Conservation (phyloP, 1,284 basidiomycete genomes). For the Prillingera fragicola region DNA sequence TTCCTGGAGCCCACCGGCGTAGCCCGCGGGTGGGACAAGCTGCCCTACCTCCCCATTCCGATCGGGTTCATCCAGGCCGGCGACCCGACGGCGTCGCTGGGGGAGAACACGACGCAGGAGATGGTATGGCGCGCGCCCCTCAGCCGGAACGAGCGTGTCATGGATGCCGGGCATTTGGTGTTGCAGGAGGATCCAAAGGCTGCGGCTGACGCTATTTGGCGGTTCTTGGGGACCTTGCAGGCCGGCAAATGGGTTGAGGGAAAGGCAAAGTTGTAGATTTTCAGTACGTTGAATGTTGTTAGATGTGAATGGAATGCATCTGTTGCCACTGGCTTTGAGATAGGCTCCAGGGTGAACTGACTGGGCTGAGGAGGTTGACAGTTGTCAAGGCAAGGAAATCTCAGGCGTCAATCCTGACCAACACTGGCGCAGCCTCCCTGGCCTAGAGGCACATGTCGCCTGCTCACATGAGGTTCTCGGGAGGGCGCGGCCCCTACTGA, state of each 20-base stretch:
- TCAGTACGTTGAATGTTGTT: too few species aligned
- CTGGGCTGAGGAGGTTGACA: too few species aligned
- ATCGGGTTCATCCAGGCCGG: constrained; percentile 36
- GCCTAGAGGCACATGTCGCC: too few species aligned
- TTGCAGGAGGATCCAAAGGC: constrained; percentile 39
- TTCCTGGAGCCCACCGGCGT: constrained; percentile 30
- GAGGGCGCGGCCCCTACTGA: too few species aligned
- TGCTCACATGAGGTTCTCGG: too few species aligned
- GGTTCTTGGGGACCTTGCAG: constrained; percentile 25
- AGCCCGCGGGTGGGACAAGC: constrained; percentile 35
- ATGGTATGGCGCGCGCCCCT: constrained; percentile 35
- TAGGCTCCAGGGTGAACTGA: too few species aligned
- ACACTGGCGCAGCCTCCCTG: too few species aligned
- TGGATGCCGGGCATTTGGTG: constrained; percentile 32
- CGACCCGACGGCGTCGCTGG: constrained; percentile 22
- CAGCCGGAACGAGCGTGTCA: constrained; percentile 29
- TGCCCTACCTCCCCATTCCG: constrained; percentile 26
- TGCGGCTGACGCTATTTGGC: constrained; percentile 27
- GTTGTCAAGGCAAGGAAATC: too few species aligned
- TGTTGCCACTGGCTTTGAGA: too few species aligned
- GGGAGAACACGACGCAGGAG: constrained; percentile 23
- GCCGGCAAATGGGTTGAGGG: constrained; percentile 6
- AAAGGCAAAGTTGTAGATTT: constrained; percentile 17
- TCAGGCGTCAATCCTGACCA: too few species aligned
- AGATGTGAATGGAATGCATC: too few species aligned